Evolutionary conservation across 441 rosid species (phyloP), one percentile per base, ranked within the genome.

Genomic region (Bruguiera hainesii): DNA sequence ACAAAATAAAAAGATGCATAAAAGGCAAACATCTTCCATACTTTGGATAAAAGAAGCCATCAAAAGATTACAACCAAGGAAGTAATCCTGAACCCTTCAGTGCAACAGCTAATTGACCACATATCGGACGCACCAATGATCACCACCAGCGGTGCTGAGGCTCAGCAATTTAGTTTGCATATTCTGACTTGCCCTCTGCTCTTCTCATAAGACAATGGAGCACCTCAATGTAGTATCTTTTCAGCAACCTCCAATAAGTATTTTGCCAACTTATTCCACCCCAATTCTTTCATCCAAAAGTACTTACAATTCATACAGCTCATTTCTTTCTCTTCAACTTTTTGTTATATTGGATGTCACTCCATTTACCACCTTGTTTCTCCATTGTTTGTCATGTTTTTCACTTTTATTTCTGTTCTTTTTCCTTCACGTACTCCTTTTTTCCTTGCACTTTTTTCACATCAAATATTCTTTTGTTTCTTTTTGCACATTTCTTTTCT

Each of bases 21-120:
- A 56, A 50, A 13, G 48, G 5, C 49, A 21, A 64, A 56, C 63
- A 53, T 56, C 61, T 56, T 51, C 60, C 26, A 33, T 42, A 51
- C 29, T 37, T 57, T 3, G 16, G 31, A 64, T 52, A 57, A 64
- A 48, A 57, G 62, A 30, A 72, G 63, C 58, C 58, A 53, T 61
- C 26, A 69, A 65, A 26, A 53, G 19, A 66, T 39, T 71, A 68
- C 56, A 70, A 72, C 78, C 23, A 73, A 76, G 64, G 78, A 72
- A 72, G 73, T 82, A 75, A 74, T 72, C 71, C 58, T 66, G 76
- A 70, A 78, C 86, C 81, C 83, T 89, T 83, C 87, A 78, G 88
- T 84, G 74, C 74, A 75, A 75, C 75, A 61, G 80, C 78, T 60
- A 69, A 78, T 64, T 52, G 69, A 78, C 68, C 74, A 78, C 18